Percentiles rank a stretch among this genome's conserved stretches.
These are phyloP conservation scores for Diplodia scrobiculata DNA, from an alignment of 2,329 filamentous ascomycete species.

Conservation along the genomic window DNA sequence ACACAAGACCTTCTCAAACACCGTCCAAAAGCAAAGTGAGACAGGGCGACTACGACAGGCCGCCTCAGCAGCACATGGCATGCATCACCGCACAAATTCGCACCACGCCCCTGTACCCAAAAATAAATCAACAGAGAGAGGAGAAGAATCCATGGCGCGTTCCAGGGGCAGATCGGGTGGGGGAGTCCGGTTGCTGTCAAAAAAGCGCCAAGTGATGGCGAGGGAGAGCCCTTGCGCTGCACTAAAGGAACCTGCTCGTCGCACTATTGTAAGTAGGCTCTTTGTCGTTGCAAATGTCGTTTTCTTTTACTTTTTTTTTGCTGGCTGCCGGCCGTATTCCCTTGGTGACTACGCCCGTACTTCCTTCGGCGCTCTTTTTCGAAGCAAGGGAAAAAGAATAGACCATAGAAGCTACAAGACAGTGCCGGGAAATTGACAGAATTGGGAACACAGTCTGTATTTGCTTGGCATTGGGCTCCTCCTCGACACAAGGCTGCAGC, in stretches of 20 bases:
- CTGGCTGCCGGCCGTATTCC: background rate
- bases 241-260: background rate
- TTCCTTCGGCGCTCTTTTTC: background rate
- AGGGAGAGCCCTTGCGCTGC: background rate
- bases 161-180: background rate
- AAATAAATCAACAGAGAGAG: background rate
- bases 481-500: background rate
- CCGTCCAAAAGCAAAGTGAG: background rate
- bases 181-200: background rate
- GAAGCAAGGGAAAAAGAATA: background rate
- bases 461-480: background rate
- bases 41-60: background rate
- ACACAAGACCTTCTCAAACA: background rate
- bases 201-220: background rate
- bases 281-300: background rate
- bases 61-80: background rate
- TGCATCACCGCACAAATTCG: background rate
- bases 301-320: background rate
- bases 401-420: background rate
- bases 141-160: background rate
- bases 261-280: background rate
- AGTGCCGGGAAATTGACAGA: background rate
- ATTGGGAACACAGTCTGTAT: background rate
- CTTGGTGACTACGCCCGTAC: background rate
- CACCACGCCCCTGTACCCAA: background rate